Conservation (phyloP, 2,329 filamentous ascomycete species). For the Grosmannia penicillata region DNA sequence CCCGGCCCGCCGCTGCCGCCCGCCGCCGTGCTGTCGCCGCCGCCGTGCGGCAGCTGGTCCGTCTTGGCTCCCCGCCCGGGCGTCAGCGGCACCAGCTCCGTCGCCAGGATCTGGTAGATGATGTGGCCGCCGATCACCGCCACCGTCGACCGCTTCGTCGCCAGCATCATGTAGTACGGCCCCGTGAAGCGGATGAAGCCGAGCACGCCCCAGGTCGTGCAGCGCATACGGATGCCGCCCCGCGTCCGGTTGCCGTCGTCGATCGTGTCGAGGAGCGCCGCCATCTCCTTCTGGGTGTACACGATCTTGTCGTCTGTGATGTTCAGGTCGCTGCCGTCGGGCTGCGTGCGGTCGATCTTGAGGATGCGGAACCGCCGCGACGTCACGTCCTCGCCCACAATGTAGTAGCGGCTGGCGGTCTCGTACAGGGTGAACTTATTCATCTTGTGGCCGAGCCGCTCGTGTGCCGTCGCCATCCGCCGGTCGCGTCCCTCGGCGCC, state of each 20-base stretch:
- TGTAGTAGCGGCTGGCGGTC: conserved; percentile 83
- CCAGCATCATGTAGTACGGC: conserved; percentile 90
- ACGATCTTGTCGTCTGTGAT: conserved; percentile 91
- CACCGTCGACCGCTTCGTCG: conserved; percentile 90
- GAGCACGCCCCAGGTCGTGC: conserved; percentile 82
- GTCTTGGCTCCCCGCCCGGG: conserved; percentile 40
- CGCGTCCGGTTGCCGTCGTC: conserved; percentile 88
- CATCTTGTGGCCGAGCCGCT: conserved; percentile 49
- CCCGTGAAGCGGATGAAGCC: conserved; percentile 95
- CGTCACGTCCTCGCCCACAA: conserved; percentile 82
- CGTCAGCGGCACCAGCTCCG: conserved; percentile 77
- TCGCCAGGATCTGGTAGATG: conserved; percentile 87
- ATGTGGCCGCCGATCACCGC: conserved; percentile 95
- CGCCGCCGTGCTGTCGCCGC: background rate
- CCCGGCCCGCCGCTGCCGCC: background rate
- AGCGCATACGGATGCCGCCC: conserved; percentile 78
- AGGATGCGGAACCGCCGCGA: conserved; percentile 81
- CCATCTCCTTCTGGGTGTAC: conserved; percentile 86
- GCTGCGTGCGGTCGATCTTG: conserved; percentile 84
- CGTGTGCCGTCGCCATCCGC: conserved; percentile 4
- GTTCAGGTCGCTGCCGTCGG: conserved; percentile 62
- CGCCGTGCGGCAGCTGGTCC: no score
- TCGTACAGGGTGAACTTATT: conserved; percentile 98
- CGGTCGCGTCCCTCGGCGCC: background rate
- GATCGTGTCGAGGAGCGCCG: conserved; percentile 80